Evolutionary conservation across 2,329 filamentous ascomycete species (phyloP), one percentile per base, ranked within the genome.

Genomic region (Aspergillus terreus): DNA sequence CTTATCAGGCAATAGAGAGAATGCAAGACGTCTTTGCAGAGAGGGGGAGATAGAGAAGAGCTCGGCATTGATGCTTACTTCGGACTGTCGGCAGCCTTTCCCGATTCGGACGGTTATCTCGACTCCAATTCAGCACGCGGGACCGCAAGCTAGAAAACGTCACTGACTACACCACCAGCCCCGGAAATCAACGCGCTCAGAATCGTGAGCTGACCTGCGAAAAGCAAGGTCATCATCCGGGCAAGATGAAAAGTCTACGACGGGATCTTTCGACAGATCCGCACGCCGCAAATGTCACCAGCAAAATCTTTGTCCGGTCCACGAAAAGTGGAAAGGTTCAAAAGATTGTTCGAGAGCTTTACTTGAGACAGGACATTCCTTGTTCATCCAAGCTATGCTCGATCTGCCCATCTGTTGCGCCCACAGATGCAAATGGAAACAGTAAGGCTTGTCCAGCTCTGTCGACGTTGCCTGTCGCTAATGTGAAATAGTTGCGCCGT

Each of bases 271-370:
- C 76, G 46, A 73, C 77, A 14, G 80, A 83, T 55, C 76, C 77
- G 4, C 73, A 76, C 50, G 80, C 85, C 27, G 78, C 86, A 44
- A 95, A 88, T 67, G 87, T 97, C 58, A 92, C 91, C 30, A 96
- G 88, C 82, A 99, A 97, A 76, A 85, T 95, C 63, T 99, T 95
- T 68, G 89, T 99, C 58, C 84, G 94, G 54, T 96, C 94, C 23
- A 95, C 92, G 44, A 92, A 90, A 73, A 94, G 85, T 72, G 94
- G 94, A 72, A 96, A 96, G 77, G 92, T 97, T 54, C 94, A 97
- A 73, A 99, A 99, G 80, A 95, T 99, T 66, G 94, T 99, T 60
- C 85, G 92, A 65, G 94, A 99, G 77, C 82, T 97, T 57, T 99
- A 99, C 73, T 80, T 99, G 55, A 85, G 94, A 71, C 89, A 92